These are phyloP conservation scores for Nothophytophthora sp. DNA, from an alignment of 352 stramenopile species.

Conservation along the genomic window DNA sequence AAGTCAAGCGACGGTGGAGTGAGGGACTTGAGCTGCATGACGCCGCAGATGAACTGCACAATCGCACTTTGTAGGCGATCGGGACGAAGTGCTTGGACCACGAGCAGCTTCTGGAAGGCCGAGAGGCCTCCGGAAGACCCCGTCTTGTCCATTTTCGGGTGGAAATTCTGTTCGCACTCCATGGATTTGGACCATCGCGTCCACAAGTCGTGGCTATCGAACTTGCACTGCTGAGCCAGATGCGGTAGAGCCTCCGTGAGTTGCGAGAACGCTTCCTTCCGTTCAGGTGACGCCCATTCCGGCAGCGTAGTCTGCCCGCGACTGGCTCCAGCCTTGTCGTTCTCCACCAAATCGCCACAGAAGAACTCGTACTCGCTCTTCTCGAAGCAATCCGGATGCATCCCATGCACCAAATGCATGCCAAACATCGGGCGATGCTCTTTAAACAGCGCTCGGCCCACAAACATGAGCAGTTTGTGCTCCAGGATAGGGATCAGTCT, in stretches of 20 bases:
- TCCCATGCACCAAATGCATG: slow-evolving; percentile 92
- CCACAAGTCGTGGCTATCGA: slow-evolving; percentile 87
- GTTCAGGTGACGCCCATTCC: slow-evolving; percentile 83
- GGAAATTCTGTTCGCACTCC: slow-evolving; percentile 93
- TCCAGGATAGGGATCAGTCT: slow-evolving; percentile 88
- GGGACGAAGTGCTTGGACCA: slow-evolving; percentile 91
- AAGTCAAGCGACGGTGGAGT: slow-evolving; percentile 83
- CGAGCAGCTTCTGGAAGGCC: slow-evolving; percentile 91
- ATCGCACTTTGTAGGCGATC: slow-evolving; percentile 92
- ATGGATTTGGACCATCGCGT: slow-evolving; percentile 85
- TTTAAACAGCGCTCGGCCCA: slow-evolving; percentile 93
- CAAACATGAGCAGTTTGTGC: slow-evolving; percentile 90
- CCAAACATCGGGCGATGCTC: slow-evolving; percentile 94
- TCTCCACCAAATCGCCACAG: slow-evolving; percentile 75
- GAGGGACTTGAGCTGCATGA: slow-evolving; percentile 88
- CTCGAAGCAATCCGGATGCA: slow-evolving; percentile 93
- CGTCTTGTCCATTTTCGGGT: slow-evolving; percentile 82
- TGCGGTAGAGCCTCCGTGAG: slow-evolving; percentile 78
- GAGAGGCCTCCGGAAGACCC: slow-evolving; percentile 56
- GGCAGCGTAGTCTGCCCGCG: slow-evolving; percentile 33
- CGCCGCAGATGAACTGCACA: slow-evolving; percentile 87
- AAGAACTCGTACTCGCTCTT: slow-evolving; percentile 94
- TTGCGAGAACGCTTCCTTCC: slow-evolving; percentile 81
- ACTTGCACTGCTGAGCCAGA: slow-evolving; percentile 75
- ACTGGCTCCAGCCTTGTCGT: slow-evolving; percentile 21